Conservation (phyloP, 2,329 filamentous ascomycete species). For the Ophiostoma angusticollis region DNA sequence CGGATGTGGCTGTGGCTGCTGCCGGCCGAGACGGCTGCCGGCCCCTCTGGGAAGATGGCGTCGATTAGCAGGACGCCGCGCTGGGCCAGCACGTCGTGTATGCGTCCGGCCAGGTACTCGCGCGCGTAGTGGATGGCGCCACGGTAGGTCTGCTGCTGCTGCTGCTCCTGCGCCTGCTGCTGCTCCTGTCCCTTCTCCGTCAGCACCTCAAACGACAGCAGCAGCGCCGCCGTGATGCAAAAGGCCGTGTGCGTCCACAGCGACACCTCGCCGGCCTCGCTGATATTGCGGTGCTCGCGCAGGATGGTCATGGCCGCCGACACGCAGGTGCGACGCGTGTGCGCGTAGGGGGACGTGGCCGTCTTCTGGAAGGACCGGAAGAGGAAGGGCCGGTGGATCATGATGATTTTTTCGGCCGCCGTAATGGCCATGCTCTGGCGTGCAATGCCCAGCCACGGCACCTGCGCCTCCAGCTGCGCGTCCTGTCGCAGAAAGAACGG, state of each 20-base stretch:
- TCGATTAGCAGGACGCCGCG: constrained; percentile 15
- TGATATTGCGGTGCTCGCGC: constrained; percentile 15
- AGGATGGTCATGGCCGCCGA: constrained; percentile 25
- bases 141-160: constrained; percentile 8
- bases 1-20: constrained; percentile 4
- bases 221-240: constrained; percentile 16
- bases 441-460: constrained; percentile 22
- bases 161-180: neutral
- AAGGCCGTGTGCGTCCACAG: constrained; percentile 20
- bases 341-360: constrained; percentile 12
- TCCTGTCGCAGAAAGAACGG: constrained; percentile 19
- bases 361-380: constrained; percentile 20
- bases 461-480: constrained; percentile 14
- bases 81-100: constrained; percentile 14
- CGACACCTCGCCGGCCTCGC: constrained; percentile 13
- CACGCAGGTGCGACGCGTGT: constrained; percentile 23
- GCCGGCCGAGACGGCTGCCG: neutral
- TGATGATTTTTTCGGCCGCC: constrained; percentile 27
- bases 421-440: constrained; percentile 25
- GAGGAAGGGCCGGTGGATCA: constrained; percentile 25
- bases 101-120: constrained; percentile 11
- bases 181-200: no score
- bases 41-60: constrained; percentile 8
- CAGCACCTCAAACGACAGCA: constrained; percentile 16
- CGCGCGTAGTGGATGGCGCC: constrained; percentile 11